Conservation (phyloP, 1,284 basidiomycete species). For the Apiotrichum brassicae region DNA sequence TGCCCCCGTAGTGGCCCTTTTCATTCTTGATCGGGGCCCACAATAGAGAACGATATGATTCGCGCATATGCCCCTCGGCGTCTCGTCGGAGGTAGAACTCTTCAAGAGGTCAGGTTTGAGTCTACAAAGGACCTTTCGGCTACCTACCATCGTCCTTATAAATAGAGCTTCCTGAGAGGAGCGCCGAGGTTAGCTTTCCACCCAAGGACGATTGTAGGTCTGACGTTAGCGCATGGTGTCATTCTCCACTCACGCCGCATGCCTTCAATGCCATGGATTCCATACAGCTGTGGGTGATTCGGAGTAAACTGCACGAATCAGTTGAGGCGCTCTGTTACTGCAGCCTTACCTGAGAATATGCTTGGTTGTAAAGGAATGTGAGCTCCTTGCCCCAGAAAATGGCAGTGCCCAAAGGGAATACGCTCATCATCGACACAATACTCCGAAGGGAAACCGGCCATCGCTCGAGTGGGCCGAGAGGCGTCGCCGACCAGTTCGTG, state of each 20-base stretch:
- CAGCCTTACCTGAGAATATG: conserved; percentile 28
- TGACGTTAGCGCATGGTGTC: not conserved
- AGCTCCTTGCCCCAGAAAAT: conserved; percentile 44
- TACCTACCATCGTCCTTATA: not conserved
- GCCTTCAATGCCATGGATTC: not conserved
- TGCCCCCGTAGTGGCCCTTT: conserved; percentile 31
- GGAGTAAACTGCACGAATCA: conserved; percentile 14
- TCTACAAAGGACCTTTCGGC: too few relatives aligned
- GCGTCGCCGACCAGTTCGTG: conserved; percentile 38
- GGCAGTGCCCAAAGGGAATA: conserved; percentile 29
- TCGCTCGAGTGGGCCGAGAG: conserved; percentile 28
- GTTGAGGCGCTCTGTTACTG: too few relatives aligned
- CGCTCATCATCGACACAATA: conserved; percentile 11
- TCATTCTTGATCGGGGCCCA: conserved; percentile 39
- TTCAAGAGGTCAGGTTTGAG: too few relatives aligned
- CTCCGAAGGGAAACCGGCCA: conserved; percentile 40
- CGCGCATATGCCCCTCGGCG: conserved; percentile 5
- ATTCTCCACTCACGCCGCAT: not conserved
- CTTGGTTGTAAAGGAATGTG: conserved; percentile 40
- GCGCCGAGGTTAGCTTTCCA: not conserved
- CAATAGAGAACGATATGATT: conserved; percentile 31
- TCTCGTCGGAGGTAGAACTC: not conserved
- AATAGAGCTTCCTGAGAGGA: not conserved
- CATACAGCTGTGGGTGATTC: conserved; percentile 5
- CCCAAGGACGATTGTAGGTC: not conserved